A percentile compares a stretch with the other conserved stretches of the same genome.
phyloP scores from a whole-genome alignment of 1,139 yeast species.

The Candida sp. region DNA sequence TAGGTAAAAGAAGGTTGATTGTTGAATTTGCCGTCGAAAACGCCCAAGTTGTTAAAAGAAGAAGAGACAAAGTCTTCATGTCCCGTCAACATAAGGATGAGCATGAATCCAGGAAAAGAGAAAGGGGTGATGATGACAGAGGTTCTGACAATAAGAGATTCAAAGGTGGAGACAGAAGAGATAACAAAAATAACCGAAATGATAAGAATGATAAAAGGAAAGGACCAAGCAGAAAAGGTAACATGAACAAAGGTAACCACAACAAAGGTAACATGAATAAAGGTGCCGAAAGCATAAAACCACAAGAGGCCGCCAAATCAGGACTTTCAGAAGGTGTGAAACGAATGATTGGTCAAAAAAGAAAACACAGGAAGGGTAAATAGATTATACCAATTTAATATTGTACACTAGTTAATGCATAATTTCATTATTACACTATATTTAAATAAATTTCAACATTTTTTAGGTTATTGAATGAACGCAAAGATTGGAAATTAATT shows the following conservation, averaged over 20 bases:
- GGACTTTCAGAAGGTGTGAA: conserved; percentile 54
- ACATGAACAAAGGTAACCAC: conserved; percentile 43
- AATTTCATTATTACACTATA: neutral
- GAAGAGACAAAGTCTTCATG: conserved; percentile 64
- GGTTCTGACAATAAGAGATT: conserved; percentile 12
- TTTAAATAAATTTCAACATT: too few species aligned
- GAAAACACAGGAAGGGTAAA: conserved; percentile 59
- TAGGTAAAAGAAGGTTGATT: conserved; percentile 71
- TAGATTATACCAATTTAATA: conserved; percentile 8
- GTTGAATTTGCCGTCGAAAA: conserved; percentile 97
- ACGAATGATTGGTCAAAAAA: conserved; percentile 63
- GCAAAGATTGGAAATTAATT: neutral
- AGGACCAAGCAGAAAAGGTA: conserved; percentile 17
- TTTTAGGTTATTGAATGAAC: too few species aligned
- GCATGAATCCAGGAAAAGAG: conserved; percentile 11
- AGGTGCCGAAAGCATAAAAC: conserved; percentile 9
- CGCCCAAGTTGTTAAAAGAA: conserved; percentile 87
- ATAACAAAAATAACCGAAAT: conserved; percentile 19
- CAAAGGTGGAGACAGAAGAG: conserved; percentile 20
- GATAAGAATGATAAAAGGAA: conserved; percentile 16
- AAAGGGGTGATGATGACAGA: conserved; percentile 14
- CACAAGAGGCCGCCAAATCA: conserved; percentile 24
- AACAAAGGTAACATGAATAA: conserved; percentile 35
- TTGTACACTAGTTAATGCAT: conserved; percentile 1
- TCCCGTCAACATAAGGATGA: conserved; percentile 30